phyloP scores from a whole-genome alignment of 78 protist genomes.

The Speleostelium caveatum region DNA sequence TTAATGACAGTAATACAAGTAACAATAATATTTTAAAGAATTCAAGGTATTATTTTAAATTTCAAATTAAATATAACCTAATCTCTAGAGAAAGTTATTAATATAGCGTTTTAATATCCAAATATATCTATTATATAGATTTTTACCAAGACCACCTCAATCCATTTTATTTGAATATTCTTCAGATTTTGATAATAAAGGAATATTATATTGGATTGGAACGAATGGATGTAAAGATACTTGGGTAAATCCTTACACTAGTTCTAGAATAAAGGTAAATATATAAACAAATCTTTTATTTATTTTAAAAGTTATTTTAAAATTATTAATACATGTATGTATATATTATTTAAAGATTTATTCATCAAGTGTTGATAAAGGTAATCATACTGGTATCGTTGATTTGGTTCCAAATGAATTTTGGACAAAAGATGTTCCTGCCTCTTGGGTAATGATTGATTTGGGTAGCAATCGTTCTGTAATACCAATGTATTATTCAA shows the following conservation, averaged over 20 bases:
- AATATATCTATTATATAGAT: neutral
- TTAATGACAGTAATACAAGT: too few relatives aligned
- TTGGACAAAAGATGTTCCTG: slow-evolving; percentile 91
- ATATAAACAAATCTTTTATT: too few relatives aligned
- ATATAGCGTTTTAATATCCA: neutral
- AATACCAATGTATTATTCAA: slow-evolving; percentile 75
- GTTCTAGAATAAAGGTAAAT: slow-evolving; percentile 30
- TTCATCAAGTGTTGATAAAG: slow-evolving; percentile 57
- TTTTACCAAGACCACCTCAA: slow-evolving; percentile 63
- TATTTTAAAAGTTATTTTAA: neutral
- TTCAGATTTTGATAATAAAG: slow-evolving; percentile 77
- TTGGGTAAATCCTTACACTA: slow-evolving; percentile 46
- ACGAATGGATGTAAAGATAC: slow-evolving; percentile 49
- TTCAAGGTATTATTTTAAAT: too few relatives aligned
- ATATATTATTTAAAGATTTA: slow-evolving; percentile 20
- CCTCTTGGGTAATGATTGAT: slow-evolving; percentile 88
- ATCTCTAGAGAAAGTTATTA: too few relatives aligned
- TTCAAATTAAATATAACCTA: too few relatives aligned
- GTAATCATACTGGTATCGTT: slow-evolving; percentile 32
- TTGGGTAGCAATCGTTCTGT: slow-evolving; percentile 79
- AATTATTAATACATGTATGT: neutral
- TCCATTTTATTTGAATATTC: slow-evolving; percentile 71
- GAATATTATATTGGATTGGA: slow-evolving; percentile 72
- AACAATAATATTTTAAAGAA: too few relatives aligned
- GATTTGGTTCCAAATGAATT: slow-evolving; percentile 67